Conservation (phyloP, 345 rosid species). For the Atalantia buxifolia region DNA sequence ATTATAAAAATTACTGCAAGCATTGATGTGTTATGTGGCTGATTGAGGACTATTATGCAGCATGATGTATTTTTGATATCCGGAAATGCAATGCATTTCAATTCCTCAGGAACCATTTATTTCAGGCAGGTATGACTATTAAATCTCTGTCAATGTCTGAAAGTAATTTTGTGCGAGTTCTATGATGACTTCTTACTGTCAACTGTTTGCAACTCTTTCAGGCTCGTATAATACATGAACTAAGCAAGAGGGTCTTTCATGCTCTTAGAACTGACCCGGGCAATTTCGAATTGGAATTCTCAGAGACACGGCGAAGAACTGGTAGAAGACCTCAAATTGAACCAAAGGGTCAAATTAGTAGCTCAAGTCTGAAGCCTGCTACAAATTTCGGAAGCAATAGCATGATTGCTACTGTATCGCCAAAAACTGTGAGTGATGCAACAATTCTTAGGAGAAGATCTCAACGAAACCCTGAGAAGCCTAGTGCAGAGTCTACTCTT, state of each 20-base stretch:
- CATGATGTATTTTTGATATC: slow-evolving; percentile 52
- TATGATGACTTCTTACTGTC: background rate
- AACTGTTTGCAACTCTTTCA: slow-evolving; percentile 24
- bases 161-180: slow-evolving; percentile 8
- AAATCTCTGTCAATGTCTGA: background rate
- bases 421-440: slow-evolving; percentile 16
- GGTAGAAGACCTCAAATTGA: slow-evolving; percentile 29
- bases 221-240: slow-evolving; percentile 63
- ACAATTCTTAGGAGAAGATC: slow-evolving; percentile 20
- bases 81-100: slow-evolving; percentile 63
- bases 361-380: slow-evolving; percentile 23
- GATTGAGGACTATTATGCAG: slow-evolving; percentile 30
- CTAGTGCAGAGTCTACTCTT: slow-evolving; percentile 4
- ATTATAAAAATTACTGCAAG: background rate
- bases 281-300: slow-evolving; percentile 41
- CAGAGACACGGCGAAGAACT: slow-evolving; percentile 38
- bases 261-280: slow-evolving; percentile 45
- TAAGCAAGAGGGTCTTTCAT: slow-evolving; percentile 54
- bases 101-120: slow-evolving; percentile 46
- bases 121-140: slow-evolving; percentile 53
- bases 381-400: slow-evolving; percentile 17
- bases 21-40: slow-evolving; percentile 2
- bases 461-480: slow-evolving; percentile 6
- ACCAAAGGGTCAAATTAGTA: slow-evolving; percentile 16
- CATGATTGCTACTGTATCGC: slow-evolving; percentile 9